Base-by-base conservation (phyloP, 345 rosid genomes). In the Raphanus sativus region DNA sequence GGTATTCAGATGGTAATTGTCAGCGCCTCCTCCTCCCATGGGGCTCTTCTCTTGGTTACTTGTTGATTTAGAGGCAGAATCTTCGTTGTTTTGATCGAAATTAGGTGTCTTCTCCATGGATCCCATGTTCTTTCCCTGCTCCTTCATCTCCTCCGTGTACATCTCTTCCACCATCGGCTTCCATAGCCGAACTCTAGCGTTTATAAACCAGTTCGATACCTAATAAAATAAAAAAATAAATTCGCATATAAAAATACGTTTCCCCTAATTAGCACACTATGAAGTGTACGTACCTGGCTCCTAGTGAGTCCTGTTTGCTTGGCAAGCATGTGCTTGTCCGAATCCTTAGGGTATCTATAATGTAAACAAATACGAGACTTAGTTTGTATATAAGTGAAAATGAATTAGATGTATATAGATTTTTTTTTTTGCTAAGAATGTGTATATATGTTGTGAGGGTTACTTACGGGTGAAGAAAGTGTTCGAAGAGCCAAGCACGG, bases 81-180 rank as follows among this genome's bases (percentile, higher is more conserved):
- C 92, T 28, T 91, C 92, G 11, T 88, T 84, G 32, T 75, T 89
- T 16, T 82, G 89, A 30, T 86, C 89, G 72, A 89, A 84, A 83
- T 62, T 62, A 17, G 84, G 84, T 60, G 84, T 78, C 78, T 86
- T 90, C 17, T 86, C 93, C 38, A 84, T 92, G 36, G 89, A 81
- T 54, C 89, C 88, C 42, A 81, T 75, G 60, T 71, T 87, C 81
- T 83, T 86, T 70, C 88, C 96, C 10, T 92, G 92, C 48, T 89
- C 98, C 82, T 89, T 91, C 69, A 84, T 73, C 80, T 95, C 99
- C 84, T 95, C 97, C 83, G 64, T 0, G 85, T 95, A 95, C 99
- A 95, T 95, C 69, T 95, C 98, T 77, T 95, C 99, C 63, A 95
- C 99, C 99, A 95, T 95, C 0, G 99, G 99, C 84, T 95, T 95